Conservation (phyloP, 805 yeast species). For the Candida endomychidarum region DNA sequence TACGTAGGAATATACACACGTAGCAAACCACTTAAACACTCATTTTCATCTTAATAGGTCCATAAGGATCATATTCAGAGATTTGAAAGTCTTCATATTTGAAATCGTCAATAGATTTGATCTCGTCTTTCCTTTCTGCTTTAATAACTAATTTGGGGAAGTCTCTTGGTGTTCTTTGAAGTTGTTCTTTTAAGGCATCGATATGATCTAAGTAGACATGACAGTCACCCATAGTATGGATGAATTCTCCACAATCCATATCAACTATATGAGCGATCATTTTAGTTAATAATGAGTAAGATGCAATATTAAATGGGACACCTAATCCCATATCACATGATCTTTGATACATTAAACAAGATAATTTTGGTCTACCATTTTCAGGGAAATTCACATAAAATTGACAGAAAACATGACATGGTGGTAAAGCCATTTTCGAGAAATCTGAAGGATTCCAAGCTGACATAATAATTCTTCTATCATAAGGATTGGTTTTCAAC, state of each 20-base stretch:
- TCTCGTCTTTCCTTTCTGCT: slow-evolving; percentile 46
- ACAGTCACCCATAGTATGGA: slow-evolving; percentile 95
- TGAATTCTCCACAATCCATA: slow-evolving; percentile 92
- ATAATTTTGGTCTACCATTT: slow-evolving; percentile 58
- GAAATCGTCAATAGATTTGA: slow-evolving; percentile 81
- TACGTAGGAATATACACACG: too few relatives aligned
- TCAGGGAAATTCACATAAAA: slow-evolving; percentile 86
- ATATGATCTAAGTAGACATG: slow-evolving; percentile 94
- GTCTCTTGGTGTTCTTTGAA: slow-evolving; percentile 66
- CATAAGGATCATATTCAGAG: slow-evolving; percentile 74
- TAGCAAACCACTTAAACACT: slow-evolving; percentile 59
- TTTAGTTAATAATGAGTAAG: slow-evolving; percentile 86
- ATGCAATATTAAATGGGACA: slow-evolving; percentile 97
- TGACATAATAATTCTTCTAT: slow-evolving; percentile 88
- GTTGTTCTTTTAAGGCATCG: slow-evolving; percentile 83
- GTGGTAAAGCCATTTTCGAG: slow-evolving; percentile 93
- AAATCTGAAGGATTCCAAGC: slow-evolving; percentile 99
- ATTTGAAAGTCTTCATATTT: slow-evolving; percentile 85
- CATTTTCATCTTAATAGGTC: slow-evolving; percentile 92
- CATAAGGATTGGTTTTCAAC: slow-evolving; percentile 86
- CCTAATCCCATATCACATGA: slow-evolving; percentile 99
- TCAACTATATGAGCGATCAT: slow-evolving; percentile 97
- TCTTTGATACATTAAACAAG: slow-evolving; percentile 91
- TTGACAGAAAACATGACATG: slow-evolving; percentile 96
- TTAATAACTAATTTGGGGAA: slow-evolving; percentile 80